Conservation (phyloP, 2,329 filamentous ascomycete species). For the Sporothrix inflata region DNA sequence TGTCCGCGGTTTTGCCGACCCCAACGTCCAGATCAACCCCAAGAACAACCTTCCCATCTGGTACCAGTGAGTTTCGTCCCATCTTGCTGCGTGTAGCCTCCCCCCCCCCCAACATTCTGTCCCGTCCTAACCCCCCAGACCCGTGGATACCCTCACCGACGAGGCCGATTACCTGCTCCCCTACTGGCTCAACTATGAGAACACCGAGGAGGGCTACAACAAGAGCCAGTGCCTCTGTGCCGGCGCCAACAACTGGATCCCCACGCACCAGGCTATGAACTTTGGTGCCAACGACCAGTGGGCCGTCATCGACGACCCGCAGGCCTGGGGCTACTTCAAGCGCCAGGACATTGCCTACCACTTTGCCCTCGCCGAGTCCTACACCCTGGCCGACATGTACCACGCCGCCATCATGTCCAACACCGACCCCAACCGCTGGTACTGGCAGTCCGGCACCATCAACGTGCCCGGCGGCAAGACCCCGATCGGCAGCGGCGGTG, state of each 20-base stretch:
- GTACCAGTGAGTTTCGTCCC: constrained; percentile 49
- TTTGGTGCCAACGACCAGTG: constrained; percentile 55
- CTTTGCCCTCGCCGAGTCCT: constrained; percentile 58
- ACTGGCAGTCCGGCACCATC: constrained; percentile 47
- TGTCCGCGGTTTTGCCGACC: constrained; percentile 58
- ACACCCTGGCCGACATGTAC: constrained; percentile 59
- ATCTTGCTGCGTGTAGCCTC: too few relatives aligned
- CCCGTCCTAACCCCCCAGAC: constrained; percentile 34
- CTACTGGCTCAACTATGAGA: constrained; percentile 57
- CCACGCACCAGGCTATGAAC: constrained; percentile 57
- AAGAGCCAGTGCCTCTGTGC: constrained; percentile 57
- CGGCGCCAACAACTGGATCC: constrained; percentile 54
- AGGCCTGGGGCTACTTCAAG: constrained; percentile 56
- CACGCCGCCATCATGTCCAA: constrained; percentile 51
- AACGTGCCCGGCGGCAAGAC: constrained; percentile 52
- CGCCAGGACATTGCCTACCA: constrained; percentile 57
- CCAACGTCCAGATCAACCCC: constrained; percentile 54
- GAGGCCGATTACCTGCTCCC: constrained; percentile 51
- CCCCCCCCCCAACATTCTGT: too few relatives aligned
- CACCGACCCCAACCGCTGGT: constrained; percentile 54
- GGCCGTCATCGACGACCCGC: constrained; percentile 54
- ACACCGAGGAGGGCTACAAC: constrained; percentile 44
- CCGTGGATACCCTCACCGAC: constrained; percentile 45
- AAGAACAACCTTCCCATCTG: constrained; percentile 50
- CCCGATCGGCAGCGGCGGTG: constrained; percentile 43